Evolutionary conservation across 2,329 filamentous ascomycete species (phyloP), one percentile per base, ranked within the genome.

Genomic region (Xylaria arbuscula): DNA sequence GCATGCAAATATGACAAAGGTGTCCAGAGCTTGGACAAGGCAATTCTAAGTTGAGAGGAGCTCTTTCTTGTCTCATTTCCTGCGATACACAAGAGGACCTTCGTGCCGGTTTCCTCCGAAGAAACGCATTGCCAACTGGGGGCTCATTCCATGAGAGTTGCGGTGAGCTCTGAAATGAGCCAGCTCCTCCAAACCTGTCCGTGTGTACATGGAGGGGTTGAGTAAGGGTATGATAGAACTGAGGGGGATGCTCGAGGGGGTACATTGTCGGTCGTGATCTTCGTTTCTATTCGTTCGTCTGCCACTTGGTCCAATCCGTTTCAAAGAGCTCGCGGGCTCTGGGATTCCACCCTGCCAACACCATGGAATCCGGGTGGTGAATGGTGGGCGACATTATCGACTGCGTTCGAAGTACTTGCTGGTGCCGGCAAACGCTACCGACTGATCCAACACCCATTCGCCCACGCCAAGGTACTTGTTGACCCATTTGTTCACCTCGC

Each of bases 361-460:
- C 36, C 28, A 34, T 42, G 47, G 22, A 48, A 34, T 11, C 45
- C 38, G 2, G 34, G 13, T 15, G 4, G 50, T 8, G 48, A 5
- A 58, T 28, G 13, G 17, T 40, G 50, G 42, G 48, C 28, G 48
- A 32, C 61, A 34, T 85, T 84, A 97, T 84, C 94, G 89, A 81
- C 89, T 94, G 78, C 96, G 89, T 84, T 98, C 94, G 80, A 99
- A 99, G 83, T 90, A 99, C 68, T 91, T 88, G 78, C 93, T 97
- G 57, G 92, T 91, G 50, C 93, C 92, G 79, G 97, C 93, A 66
- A 98, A 88, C 48, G 94, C 94, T 38, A 98, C 93, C 36, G 94
- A 97, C 84, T 97, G 92, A 81, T 99, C 96, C 94, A 99, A 97
- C 72, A 98, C 92, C 89, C 94, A 97, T 84, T 99, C 96, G 75